Evolutionary conservation across 352 stramenopile species (phyloP).

Genomic region (Phytophthora pluvialis): DNA sequence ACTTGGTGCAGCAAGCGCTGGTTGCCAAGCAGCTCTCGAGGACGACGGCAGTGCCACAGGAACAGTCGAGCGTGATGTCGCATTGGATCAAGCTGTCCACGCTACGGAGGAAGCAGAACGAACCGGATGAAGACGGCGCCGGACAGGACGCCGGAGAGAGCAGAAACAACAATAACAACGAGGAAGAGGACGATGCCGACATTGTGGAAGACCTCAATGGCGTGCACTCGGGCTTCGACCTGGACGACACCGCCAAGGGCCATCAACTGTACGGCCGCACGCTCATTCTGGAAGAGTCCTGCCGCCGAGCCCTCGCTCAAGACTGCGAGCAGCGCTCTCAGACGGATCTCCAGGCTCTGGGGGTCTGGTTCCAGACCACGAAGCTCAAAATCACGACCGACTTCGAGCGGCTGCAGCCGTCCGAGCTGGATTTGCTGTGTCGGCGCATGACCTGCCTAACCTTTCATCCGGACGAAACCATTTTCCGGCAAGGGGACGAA

Average conservation of each 20-base stretch:
- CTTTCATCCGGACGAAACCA: slow-evolving; percentile 57
- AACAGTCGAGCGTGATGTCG: slow-evolving; percentile 64
- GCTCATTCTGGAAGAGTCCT: slow-evolving; percentile 76
- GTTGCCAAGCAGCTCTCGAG: slow-evolving; percentile 29
- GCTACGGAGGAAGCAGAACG: slow-evolving; percentile 40
- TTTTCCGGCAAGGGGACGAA: slow-evolving; percentile 77
- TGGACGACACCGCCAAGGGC: slow-evolving; percentile 31
- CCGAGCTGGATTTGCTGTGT: slow-evolving; percentile 68
- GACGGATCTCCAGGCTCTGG: slow-evolving; percentile 65
- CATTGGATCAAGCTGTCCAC: slow-evolving; percentile 61
- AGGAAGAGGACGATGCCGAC: slow-evolving; percentile 24
- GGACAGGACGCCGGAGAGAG: background rate
- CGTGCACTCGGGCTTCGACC: slow-evolving; percentile 55
- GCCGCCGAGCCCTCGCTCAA: slow-evolving; percentile 57
- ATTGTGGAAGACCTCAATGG: slow-evolving; percentile 36
- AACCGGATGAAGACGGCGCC: slow-evolving; percentile 16
- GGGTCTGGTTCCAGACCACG: slow-evolving; percentile 76
- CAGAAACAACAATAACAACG: slow-evolving; percentile 13
- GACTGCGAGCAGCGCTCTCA: slow-evolving; percentile 61
- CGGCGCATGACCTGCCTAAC: slow-evolving; percentile 59
- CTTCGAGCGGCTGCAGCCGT: slow-evolving; percentile 64
- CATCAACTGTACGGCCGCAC: slow-evolving; percentile 61
- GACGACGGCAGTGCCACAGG: slow-evolving; percentile 3
- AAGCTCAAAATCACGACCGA: slow-evolving; percentile 81
- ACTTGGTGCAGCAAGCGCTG: slow-evolving; percentile 60